Percentiles rank a stretch among this genome's conserved stretches.
These are phyloP conservation scores for Thalassiosira livingstoniorum DNA, from an alignment of 352 stramenopile genomes.

Conservation along the genomic window DNA sequence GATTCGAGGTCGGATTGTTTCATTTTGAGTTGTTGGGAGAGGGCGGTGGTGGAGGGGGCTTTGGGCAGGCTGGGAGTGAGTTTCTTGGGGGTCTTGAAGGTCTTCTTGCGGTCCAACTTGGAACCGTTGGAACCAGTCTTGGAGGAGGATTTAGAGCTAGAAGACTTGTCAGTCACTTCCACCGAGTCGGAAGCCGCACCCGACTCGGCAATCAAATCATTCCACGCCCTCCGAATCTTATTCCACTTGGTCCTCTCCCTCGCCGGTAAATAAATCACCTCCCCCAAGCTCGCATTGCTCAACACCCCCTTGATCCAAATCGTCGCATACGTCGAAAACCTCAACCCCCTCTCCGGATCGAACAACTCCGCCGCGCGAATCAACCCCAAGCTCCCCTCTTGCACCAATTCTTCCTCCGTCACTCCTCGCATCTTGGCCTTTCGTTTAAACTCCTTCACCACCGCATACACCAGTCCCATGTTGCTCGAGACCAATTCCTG, in stretches of 20 bases:
- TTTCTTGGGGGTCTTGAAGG: conserved; percentile 34
- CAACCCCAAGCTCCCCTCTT: conserved; percentile 88
- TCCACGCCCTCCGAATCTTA: conserved; percentile 68
- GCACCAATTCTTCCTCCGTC: conserved; percentile 85
- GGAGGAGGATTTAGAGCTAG: conserved; percentile 12
- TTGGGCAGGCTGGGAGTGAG: too few species aligned
- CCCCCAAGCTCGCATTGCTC: conserved; percentile 65
- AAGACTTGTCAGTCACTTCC: not conserved
- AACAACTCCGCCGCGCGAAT: conserved; percentile 89
- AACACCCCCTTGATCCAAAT: conserved; percentile 87
- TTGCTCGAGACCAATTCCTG: conserved; percentile 85
- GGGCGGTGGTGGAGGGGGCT: not conserved
- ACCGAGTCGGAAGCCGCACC: conserved; percentile 19
- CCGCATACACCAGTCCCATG: conserved; percentile 87
- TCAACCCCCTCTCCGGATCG: conserved; percentile 85
- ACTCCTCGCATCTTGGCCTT: conserved; percentile 61
- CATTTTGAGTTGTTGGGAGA: conserved; percentile 64
- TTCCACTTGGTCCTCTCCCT: conserved; percentile 76
- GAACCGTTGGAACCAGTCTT: conserved; percentile 16
- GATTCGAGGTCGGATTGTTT: conserved; percentile 53
- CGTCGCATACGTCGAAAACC: conserved; percentile 88
- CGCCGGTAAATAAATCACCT: conserved; percentile 68
- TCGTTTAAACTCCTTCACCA: conserved; percentile 74
- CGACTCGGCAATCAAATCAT: conserved; percentile 32
- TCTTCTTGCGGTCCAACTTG: conserved; percentile 9